A percentile compares a stretch with the other conserved stretches of the same genome.
These are phyloP conservation scores for Myotisia sp. DNA, from an alignment of 2,329 filamentous ascomycete species.

Conservation along the genomic window DNA sequence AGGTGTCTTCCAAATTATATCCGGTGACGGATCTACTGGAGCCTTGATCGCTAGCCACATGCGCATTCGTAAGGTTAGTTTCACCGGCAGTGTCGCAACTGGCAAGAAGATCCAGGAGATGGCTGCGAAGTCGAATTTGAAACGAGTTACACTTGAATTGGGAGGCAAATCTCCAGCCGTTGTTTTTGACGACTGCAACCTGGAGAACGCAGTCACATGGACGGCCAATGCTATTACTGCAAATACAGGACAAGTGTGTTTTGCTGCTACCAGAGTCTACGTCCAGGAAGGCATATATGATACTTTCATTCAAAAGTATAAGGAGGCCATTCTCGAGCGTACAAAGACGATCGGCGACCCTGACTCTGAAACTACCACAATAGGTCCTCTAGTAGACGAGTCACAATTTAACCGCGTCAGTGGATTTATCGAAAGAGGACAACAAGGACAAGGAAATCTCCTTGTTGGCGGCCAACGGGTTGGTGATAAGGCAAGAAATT, in stretches of 20 bases:
- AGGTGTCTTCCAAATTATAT: slow-evolving; percentile 31
- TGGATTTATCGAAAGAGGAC: slow-evolving; percentile 7
- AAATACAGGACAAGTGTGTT: slow-evolving; percentile 15
- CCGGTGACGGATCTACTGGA: slow-evolving; percentile 16
- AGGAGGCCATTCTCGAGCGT: slow-evolving; percentile 7
- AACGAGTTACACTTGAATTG: slow-evolving; percentile 22
- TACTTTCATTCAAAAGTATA: slow-evolving; percentile 8
- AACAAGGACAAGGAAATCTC: slow-evolving; percentile 16
- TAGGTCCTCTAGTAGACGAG: slow-evolving; percentile 9
- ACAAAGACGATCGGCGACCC: slow-evolving; percentile 9
- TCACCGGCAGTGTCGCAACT: slow-evolving; percentile 19
- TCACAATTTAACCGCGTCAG: slow-evolving; percentile 8
- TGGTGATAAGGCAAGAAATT: slow-evolving; percentile 11
- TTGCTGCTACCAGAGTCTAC: slow-evolving; percentile 14
- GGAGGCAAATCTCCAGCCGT: slow-evolving; percentile 25
- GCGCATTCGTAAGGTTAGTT: slow-evolving; percentile 20
- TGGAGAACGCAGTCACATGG: slow-evolving; percentile 16
- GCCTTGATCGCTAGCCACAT: slow-evolving; percentile 28
- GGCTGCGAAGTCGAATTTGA: slow-evolving; percentile 25
- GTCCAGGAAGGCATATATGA: slow-evolving; percentile 14
- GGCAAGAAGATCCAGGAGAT: slow-evolving; percentile 30
- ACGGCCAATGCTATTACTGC: slow-evolving; percentile 10
- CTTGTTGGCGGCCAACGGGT: slow-evolving; percentile 16
- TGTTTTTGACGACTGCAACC: slow-evolving; percentile 23
- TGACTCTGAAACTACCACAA: neutral